Evolutionary conservation across 1,284 basidiomycete species (phyloP), one percentile per base, ranked within the genome.

Genomic region (Ganoderma lingzhi): DNA sequence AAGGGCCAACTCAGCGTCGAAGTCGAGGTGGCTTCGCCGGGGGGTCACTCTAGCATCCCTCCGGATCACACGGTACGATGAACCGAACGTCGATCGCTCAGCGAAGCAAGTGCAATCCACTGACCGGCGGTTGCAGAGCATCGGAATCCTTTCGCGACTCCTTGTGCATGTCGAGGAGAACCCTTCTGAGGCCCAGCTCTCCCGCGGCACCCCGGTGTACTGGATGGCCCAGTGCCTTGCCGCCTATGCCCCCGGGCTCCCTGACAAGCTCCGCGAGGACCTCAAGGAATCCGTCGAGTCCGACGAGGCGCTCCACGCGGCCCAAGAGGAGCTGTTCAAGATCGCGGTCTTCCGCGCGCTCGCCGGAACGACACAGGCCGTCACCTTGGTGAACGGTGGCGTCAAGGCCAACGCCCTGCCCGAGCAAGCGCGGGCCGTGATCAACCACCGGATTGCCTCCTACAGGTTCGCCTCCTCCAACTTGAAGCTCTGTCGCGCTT

Each of bases 21-120:
- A 32, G 78, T 92, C 53, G 80, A 84, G 19, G 85, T 91, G 19
- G 76, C 83, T 23, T 86, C 89, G 2, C 83, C 85, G 1, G 92
- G 92, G 10, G 92, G 93, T 0, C 92, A 93, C 77, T 90, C 89
- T 4, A 90, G 88, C 63, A 81, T 84, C 9, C 90, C 91, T 19
- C 89, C 89, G 37, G 70, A 79, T 45, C 87, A 88, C 73, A 88
- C 87, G 3, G 87, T 88, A 71, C 32, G 15, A 17, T 19, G 15
- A 23, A 23, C 28, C 41, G 65, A 6, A 23, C 23, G 23, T 23
- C 23, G 23, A 0, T 23, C 23, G 23, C 1, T 23, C 23, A 23
- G 23, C 23, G 23, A 23, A 23, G 23, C 23, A 23, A 23, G 23
- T 23, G 0, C 23, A 23, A 23, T 23, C 3, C 6, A 64, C n/a